phyloP scores from a whole-genome alignment of 1,284 basidiomycete genomes.

The Boletus holoroseus region DNA sequence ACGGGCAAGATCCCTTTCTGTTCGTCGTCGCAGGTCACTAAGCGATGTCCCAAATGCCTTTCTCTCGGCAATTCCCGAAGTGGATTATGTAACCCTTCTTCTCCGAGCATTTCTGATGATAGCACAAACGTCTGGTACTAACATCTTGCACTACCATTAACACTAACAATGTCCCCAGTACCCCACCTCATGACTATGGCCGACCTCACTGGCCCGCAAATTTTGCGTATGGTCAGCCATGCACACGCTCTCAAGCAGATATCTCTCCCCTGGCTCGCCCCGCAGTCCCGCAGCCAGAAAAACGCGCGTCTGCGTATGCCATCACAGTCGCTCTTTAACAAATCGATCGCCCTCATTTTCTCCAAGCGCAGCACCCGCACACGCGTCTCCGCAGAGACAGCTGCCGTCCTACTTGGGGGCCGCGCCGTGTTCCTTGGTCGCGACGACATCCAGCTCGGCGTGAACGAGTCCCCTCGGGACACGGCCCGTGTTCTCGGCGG shows the following conservation, averaged over 20 bases:
- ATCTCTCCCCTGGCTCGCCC: conserved; percentile 55
- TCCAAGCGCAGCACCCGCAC: conserved; percentile 93
- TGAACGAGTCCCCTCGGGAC: conserved; percentile 88
- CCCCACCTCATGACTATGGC: conserved; percentile 83
- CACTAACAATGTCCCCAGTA: conserved; percentile 31
- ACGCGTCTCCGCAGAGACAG: conserved; percentile 83
- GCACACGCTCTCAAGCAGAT: conserved; percentile 59
- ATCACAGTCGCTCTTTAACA: conserved; percentile 67
- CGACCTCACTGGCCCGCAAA: conserved; percentile 71
- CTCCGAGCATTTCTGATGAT: background rate
- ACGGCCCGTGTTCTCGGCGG: conserved; percentile 84
- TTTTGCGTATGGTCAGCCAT: conserved; percentile 57
- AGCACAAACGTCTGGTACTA: background rate
- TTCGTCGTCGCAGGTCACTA: background rate
- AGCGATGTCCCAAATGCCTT: background rate
- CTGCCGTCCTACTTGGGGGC: conserved; percentile 73
- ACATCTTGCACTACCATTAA: background rate
- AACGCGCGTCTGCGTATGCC: conserved; percentile 48
- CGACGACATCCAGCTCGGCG: conserved; percentile 93
- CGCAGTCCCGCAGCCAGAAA: conserved; percentile 36
- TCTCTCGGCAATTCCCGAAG: conserved; percentile 18
- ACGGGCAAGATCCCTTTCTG: background rate
- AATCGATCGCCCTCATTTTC: conserved; percentile 87
- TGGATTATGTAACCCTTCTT: conserved; percentile 15
- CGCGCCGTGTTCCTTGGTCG: conserved; percentile 89